phyloP scores from a whole-genome alignment of 495 filamentous ascomycete species.

The Hypoxylon rickii region DNA sequence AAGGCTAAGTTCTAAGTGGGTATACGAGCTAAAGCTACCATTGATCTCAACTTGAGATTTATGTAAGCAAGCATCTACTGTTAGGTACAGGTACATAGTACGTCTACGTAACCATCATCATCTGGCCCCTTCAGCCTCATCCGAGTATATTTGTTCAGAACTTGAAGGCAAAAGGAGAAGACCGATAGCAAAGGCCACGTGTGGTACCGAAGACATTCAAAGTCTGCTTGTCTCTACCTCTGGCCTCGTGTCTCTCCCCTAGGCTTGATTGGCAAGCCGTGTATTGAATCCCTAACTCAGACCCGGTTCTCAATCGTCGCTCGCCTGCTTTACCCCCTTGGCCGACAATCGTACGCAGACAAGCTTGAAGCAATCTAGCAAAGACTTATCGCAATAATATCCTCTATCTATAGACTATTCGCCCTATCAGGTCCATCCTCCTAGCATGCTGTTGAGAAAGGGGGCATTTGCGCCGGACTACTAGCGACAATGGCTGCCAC shows the following conservation, averaged over 20 bases:
- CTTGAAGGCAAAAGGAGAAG: not conserved
- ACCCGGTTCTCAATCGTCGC: too few relatives aligned
- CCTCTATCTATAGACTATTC: too few relatives aligned
- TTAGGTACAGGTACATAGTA: not conserved
- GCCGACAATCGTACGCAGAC: not conserved
- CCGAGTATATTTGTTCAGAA: too few relatives aligned
- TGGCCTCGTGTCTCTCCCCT: too few relatives aligned
- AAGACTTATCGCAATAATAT: too few relatives aligned
- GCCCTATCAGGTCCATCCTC: not conserved
- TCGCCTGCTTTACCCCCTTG: not conserved
- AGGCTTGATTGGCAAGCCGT: too few relatives aligned
- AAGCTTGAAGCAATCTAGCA: not conserved
- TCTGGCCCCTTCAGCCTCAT: conserved; percentile 21
- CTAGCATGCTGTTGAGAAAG: conserved; percentile 21
- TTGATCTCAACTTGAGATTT: too few relatives aligned
- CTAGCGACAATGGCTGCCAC: conserved; percentile 43
- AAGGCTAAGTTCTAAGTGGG: too few relatives aligned
- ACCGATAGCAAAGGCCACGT: not conserved
- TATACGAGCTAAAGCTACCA: too few relatives aligned
- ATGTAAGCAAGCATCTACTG: conserved; percentile 12
- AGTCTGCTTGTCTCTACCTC: too few relatives aligned
- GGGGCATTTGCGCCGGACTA: conserved; percentile 24
- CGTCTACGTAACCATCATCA: conserved; percentile 30
- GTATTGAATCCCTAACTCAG: too few relatives aligned
- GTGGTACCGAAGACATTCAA: too few relatives aligned